phyloP scores from a whole-genome alignment of 495 filamentous ascomycete genomes.

The Paragyromitra xinjiangensis region DNA sequence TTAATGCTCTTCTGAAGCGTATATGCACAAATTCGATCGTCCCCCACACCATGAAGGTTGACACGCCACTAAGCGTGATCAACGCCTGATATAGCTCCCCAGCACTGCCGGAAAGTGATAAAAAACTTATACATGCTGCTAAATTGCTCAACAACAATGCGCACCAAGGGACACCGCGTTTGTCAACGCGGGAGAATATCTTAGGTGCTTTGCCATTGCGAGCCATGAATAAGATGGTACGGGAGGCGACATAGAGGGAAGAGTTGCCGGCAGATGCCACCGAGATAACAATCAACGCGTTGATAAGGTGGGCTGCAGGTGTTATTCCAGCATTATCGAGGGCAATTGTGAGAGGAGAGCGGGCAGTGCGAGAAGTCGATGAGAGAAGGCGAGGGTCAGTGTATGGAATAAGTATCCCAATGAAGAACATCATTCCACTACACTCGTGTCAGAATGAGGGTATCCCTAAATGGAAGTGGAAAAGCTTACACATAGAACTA shows the following conservation, averaged over 20 bases:
- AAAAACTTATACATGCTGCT: conserved; percentile 72
- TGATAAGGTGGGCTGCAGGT: conserved; percentile 71
- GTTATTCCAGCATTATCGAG: conserved; percentile 67
- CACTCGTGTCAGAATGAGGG: background rate
- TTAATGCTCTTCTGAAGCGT: conserved; percentile 69
- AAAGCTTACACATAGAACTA: conserved; percentile 56
- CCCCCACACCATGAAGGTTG: conserved; percentile 75
- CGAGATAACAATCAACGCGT: conserved; percentile 74
- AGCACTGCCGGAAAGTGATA: conserved; percentile 69
- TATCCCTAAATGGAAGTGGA: background rate
- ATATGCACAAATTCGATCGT: conserved; percentile 73
- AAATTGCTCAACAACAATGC: conserved; percentile 71
- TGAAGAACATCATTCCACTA: conserved; percentile 66
- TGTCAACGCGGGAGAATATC: conserved; percentile 71
- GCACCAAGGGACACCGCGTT: conserved; percentile 70
- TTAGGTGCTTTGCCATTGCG: conserved; percentile 71
- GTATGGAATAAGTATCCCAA: conserved; percentile 67
- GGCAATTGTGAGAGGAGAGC: conserved; percentile 70
- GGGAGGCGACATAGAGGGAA: conserved; percentile 73
- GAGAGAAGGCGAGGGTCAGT: conserved; percentile 63
- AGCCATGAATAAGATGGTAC: conserved; percentile 73
- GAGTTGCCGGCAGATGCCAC: conserved; percentile 75
- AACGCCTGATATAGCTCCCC: conserved; percentile 63
- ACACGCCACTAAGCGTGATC: conserved; percentile 65
- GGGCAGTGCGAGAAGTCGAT: conserved; percentile 62